These are phyloP conservation scores for Phlebiopsis gigantea DNA, from an alignment of 768 basidiomycete species.

Conservation along the genomic window DNA sequence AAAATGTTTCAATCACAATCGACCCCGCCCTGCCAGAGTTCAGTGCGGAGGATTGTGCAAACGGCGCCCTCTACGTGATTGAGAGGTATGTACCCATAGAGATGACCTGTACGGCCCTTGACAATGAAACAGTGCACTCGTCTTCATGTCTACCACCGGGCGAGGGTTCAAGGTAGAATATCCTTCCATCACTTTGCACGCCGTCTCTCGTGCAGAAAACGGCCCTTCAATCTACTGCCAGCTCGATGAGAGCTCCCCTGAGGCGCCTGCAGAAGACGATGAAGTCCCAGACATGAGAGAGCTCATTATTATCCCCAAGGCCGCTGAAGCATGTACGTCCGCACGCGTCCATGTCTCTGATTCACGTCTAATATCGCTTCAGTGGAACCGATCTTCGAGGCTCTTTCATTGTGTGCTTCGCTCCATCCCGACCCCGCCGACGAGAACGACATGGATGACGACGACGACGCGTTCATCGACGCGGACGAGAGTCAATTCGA, in stretches of 20 bases:
- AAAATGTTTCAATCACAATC: constrained; percentile 61
- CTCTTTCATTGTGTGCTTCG: constrained; percentile 80
- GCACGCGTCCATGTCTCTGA: neutral
- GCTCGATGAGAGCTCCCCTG: constrained; percentile 61
- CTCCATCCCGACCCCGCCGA: constrained; percentile 72
- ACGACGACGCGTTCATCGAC: constrained; percentile 53
- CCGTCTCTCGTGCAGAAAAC: constrained; percentile 67
- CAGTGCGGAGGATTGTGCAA: constrained; percentile 39
- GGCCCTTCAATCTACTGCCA: constrained; percentile 88
- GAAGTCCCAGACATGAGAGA: constrained; percentile 67
- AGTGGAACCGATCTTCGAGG: constrained; percentile 86
- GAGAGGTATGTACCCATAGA: constrained; percentile 56
- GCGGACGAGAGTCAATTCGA: constrained; percentile 33
- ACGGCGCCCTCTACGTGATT: constrained; percentile 77
- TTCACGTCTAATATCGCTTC: neutral
- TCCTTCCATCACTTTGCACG: constrained; percentile 89
- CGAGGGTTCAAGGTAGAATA: constrained; percentile 83
- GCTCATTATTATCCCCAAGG: constrained; percentile 66
- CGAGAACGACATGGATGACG: constrained; percentile 34
- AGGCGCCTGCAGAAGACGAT: constrained; percentile 28
- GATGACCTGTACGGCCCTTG: neutral
- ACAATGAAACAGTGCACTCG: constrained; percentile 51
- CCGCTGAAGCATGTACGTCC: constrained; percentile 53
- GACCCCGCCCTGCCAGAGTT: constrained; percentile 68
- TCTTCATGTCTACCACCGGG: constrained; percentile 67